Percentiles rank a stretch among this genome's conserved stretches.
Conservation (phyloP, 1,139 yeast species). For the Arxiozyma telluris region DNA sequence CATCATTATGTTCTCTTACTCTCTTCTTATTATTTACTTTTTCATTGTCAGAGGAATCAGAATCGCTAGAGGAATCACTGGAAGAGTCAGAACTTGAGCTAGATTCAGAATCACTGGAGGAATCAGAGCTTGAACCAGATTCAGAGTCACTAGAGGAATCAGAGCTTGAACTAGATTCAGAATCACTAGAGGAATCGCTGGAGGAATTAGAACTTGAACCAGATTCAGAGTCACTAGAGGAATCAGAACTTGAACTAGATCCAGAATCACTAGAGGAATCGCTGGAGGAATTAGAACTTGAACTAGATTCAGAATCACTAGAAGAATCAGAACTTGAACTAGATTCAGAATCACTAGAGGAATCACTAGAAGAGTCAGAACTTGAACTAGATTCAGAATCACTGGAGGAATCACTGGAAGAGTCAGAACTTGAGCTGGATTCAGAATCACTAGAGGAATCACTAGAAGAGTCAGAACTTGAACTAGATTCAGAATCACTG, state of each 20-base stretch:
- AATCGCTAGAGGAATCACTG: conserved; percentile 25
- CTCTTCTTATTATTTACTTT: conserved; percentile 15
- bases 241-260: conserved; percentile 3
- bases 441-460: conserved; percentile 8
- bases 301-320: conserved; percentile 9
- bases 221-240: conserved; percentile 11
- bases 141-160: conserved; percentile 14
- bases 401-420: conserved; percentile 10
- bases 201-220: conserved; percentile 5
- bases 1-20: conserved; percentile 10
- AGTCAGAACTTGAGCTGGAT: conserved; percentile 12
- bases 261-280: neutral
- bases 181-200: conserved; percentile 9
- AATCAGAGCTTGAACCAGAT: too few species aligned
- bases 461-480: neutral
- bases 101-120: conserved; percentile 22
- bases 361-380: conserved; percentile 3
- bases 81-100: too few species aligned
- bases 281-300: conserved; percentile 2
- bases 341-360: too few species aligned
- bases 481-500: too few species aligned
- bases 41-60: conserved; percentile 18
- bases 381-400: neutral
- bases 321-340: neutral
- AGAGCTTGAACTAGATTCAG: conserved; percentile 11